Evolutionary conservation across 495 filamentous ascomycete genomes (phyloP).

Genomic region (Penicillium coffeae): DNA sequence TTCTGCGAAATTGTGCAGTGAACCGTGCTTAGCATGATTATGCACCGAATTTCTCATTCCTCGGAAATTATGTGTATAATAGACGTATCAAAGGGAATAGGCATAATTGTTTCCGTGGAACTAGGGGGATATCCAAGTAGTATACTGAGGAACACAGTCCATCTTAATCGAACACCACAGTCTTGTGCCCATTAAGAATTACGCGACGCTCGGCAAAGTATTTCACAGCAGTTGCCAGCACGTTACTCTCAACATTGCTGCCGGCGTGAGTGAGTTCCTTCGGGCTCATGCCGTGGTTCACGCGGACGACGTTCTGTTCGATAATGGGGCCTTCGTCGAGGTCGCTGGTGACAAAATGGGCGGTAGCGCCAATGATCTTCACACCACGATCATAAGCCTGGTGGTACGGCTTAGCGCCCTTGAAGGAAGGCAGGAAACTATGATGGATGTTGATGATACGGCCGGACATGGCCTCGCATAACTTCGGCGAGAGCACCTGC

Average conservation of each 20-base stretch:
- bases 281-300: conserved; percentile 65
- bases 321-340: conserved; percentile 77
- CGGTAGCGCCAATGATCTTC: conserved; percentile 75
- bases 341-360: conserved; percentile 73
- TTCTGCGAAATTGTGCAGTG: no score
- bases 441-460: conserved; percentile 83
- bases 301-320: conserved; percentile 67
- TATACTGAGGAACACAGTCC: no score
- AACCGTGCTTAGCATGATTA: no score
- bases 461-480: conserved; percentile 68
- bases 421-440: conserved; percentile 73
- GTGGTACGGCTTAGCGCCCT: conserved; percentile 78
- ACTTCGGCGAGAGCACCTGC: conserved; percentile 69
- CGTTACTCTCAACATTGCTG: conserved; percentile 71
- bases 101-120: no score
- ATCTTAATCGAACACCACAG: conserved; percentile 68
- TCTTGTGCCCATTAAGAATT: conserved; percentile 68
- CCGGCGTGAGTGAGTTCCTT: conserved; percentile 69
- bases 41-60: no score
- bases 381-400: conserved; percentile 74
- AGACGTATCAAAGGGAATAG: no score
- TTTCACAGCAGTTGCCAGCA: conserved; percentile 67
- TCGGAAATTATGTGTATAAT: no score
- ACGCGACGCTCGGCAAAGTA: conserved; percentile 68
- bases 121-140: no score